Base-by-base conservation (phyloP, 78 protist species). In the Mantamonas sphyraenae region DNA sequence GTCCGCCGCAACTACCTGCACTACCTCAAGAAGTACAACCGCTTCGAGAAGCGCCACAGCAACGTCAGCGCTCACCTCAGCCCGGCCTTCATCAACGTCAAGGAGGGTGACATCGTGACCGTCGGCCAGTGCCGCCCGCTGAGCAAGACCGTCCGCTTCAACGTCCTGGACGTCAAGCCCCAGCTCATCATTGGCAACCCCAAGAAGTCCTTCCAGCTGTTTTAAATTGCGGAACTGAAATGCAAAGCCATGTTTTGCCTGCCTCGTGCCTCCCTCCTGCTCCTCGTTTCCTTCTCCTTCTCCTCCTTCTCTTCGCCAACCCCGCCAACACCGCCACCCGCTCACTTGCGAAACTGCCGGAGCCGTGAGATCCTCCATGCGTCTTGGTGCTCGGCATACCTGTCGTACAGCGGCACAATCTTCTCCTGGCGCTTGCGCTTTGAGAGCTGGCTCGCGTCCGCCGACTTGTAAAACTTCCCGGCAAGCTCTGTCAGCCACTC, bases 41-140 rank as follows among this genome's bases (percentile, higher is more conserved):
- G 99, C 9, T 98, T 81, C 84, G 99, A 97, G 90, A 97, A 96
- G 96, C 85, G 99, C 67, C 99, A 98, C 97, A 76, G 64, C 50
- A 97, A 92, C 93, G 70, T 93, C 64, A 45, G 99, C 19, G 99
- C 92, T 3, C 99, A 98, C 92, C 28, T 47, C 74, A 92, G 98
- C 14, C 99, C 99, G 51, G 71, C 86, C 71, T 96, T 97, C 94
- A 55, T 50, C 33, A 79, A 64, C 39, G 67, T 89, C 70, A 68
- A 85, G 59, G 93, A 77, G 20, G 99, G 99, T 58, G 97, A 95
- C 53, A 0, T 34, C 22, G 96, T 92, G 53, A 83, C 76, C 82
- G 79, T 93, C 28, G 98, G 98, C 61, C 94, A 95, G 88, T 91
- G 98, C 86, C 64, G 96, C 40, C 96, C 98, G 34, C 78, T 95